Base-by-base conservation (phyloP, 108 stramenopile genomes). In the Nannochloropsis gaditana region DNA sequence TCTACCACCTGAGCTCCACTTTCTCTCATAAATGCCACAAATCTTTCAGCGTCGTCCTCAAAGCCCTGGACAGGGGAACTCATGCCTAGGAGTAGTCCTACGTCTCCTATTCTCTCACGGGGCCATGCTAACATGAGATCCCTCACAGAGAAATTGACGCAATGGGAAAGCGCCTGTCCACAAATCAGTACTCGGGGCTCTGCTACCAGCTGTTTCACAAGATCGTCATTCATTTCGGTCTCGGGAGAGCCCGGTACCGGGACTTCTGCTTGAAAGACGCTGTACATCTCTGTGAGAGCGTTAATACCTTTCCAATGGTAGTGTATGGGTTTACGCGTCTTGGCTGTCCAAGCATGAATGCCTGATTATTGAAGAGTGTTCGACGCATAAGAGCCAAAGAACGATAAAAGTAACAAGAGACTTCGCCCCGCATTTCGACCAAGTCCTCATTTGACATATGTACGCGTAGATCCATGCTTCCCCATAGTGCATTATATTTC, bases 81-180 rank as follows among this genome's bases (percentile, higher is more conserved):
- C 82, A 94, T 95, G 84, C 96, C 95, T 47, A 90, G 92, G 47
- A 97, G 84, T 10, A 96, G 41, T 11, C 85, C 85, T 41, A 96
- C 91, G 44, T 93, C 87, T 11, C 79, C 81, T 59, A 85, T 84
- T 41, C 93, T 90, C 11, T 89, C 85, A 8, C 87, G 82, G 4
- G 92, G 91, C 92, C 92, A 92, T 3, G 44, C 44, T n/a, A 17
- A 84, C 21, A 85, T 87, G 6, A 92, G 44, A 79, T 92, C 91
- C 11, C 92, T 45, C 21, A 87, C 45, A n/a, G 91, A 87, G 86
- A 94, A 95, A 84, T 98, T 96, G 50, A 98, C 96, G 87, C 96
- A 97, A 84, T 97, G 97, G 83, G 94, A 94, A 89, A 93, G 90
- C 15, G 97, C 96, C 88, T 98, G 96, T 10, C 97, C 97, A 84